Evolutionary conservation across 2,329 filamentous ascomycete species (phyloP).

Genomic region (Hymenoscyphus fructigenus): DNA sequence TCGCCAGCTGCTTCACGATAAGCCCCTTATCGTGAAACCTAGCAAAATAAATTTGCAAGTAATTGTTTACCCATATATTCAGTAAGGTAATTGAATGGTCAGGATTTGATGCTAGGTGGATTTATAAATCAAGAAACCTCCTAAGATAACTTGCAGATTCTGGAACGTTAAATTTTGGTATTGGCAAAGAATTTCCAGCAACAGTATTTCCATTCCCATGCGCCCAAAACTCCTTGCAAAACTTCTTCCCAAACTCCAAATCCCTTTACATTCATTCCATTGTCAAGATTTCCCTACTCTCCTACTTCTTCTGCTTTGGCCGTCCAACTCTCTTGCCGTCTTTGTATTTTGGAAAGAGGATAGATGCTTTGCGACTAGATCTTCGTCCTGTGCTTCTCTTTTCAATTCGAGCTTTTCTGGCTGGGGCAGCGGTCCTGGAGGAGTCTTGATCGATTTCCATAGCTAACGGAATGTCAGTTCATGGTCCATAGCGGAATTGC

Average conservation of each 20-base stretch:
- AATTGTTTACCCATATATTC: neutral
- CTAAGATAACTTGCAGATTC: neutral
- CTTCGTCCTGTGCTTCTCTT: conserved; percentile 48
- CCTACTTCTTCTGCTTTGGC: conserved; percentile 29
- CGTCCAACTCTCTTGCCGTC: conserved; percentile 47
- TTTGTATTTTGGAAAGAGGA: conserved; percentile 60
- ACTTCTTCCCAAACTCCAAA: conserved; percentile 12
- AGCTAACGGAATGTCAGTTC: conserved; percentile 34
- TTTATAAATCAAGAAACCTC: neutral
- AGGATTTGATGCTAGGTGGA: too few species aligned
- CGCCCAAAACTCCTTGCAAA: conserved; percentile 16
- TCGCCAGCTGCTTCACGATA: conserved; percentile 1
- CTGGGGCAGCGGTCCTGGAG: conserved; percentile 39
- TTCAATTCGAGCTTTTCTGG: conserved; percentile 52
- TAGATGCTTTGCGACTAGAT: conserved; percentile 48
- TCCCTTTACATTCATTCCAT: neutral
- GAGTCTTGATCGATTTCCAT: conserved; percentile 56
- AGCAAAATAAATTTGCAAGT: neutral
- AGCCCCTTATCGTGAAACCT: neutral
- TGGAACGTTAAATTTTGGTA: neutral
- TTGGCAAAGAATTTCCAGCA: neutral
- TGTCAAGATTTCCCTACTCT: neutral
- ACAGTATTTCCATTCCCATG: neutral
- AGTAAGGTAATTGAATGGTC: neutral
- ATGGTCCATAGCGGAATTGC: neutral